Evolutionary conservation across 2,329 filamentous ascomycete genomes (phyloP).

Genomic region (Pseudocercospora eumusae): DNA sequence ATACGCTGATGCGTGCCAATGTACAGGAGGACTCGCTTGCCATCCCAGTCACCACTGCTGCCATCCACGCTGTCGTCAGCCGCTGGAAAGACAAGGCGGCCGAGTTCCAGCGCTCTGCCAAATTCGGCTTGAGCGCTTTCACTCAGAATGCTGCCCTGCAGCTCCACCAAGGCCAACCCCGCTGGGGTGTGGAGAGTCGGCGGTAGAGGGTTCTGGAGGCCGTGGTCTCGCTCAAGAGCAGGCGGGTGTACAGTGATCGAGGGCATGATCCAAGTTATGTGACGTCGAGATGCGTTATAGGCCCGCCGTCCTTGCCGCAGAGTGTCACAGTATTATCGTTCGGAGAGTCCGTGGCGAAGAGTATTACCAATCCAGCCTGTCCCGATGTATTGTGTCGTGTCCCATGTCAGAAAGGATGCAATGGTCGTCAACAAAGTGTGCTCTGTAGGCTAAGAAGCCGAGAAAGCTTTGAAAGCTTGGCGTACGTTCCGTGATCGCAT

Average conservation of each 20-base stretch:
- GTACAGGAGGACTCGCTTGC: constrained; percentile 82
- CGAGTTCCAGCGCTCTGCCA: constrained; percentile 56
- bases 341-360: not conserved
- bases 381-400: too few species aligned
- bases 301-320: constrained; percentile 2
- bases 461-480: not conserved
- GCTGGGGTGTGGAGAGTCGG: constrained; percentile 83
- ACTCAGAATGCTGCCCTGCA: constrained; percentile 90
- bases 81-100: constrained; percentile 74
- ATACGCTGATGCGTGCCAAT: constrained; percentile 86
- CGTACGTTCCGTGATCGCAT: not conserved
- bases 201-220: constrained; percentile 64
- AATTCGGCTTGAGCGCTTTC: constrained; percentile 43
- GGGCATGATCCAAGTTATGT: constrained; percentile 8
- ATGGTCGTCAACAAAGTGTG: too few species aligned
- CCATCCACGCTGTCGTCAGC: constrained; percentile 58
- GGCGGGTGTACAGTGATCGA: not conserved
- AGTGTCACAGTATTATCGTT: not conserved
- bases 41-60: constrained; percentile 73
- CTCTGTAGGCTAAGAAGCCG: not conserved
- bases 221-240: not conserved
- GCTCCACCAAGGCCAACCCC: constrained; percentile 84
- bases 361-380: not conserved
- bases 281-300: constrained; percentile 5
- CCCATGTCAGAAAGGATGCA: too few species aligned